Percentiles rank a stretch among this genome's conserved stretches.
These are phyloP conservation scores for Arthrobotrys entomopaga DNA, from an alignment of 2,329 filamentous ascomycete genomes.

Conservation along the genomic window DNA sequence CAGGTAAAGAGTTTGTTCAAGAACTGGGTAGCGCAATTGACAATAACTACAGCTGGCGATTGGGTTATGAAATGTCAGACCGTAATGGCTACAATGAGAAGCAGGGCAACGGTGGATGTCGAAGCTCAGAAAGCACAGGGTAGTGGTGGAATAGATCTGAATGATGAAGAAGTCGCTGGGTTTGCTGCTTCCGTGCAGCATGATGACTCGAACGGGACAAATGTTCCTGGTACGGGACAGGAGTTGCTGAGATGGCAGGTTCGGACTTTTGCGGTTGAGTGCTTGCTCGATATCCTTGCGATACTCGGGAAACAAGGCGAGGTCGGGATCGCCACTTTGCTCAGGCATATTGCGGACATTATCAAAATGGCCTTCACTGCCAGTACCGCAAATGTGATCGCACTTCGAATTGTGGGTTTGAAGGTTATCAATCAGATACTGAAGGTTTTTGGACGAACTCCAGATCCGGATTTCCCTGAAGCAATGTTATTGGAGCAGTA, in stretches of 20 bases:
- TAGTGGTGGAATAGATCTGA: constrained; percentile 75
- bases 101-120: constrained; percentile 69
- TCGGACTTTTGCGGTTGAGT: constrained; percentile 89
- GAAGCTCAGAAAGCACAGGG: constrained; percentile 62
- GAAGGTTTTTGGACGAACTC: constrained; percentile 93
- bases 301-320: constrained; percentile 82
- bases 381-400: constrained; percentile 90
- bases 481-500: constrained; percentile 97
- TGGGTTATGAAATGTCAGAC: constrained; percentile 92
- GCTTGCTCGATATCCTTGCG: constrained; percentile 82
- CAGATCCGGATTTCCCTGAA: constrained; percentile 97
- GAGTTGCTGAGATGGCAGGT: constrained; percentile 96
- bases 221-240: constrained; percentile 73
- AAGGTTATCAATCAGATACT: constrained; percentile 93
- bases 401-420: constrained; percentile 87
- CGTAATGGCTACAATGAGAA: constrained; percentile 81
- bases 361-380: constrained; percentile 97
- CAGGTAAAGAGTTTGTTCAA: constrained; percentile 86
- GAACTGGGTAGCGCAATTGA: constrained; percentile 94
- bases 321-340: constrained; percentile 81
- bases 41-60: constrained; percentile 77
- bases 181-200: constrained; percentile 72
- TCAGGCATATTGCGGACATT: constrained; percentile 86
- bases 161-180: constrained; percentile 95
- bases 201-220: constrained; percentile 72